Evolutionary conservation across 1,284 basidiomycete species (phyloP).

Genomic region (Naganishia sp.): DNA sequence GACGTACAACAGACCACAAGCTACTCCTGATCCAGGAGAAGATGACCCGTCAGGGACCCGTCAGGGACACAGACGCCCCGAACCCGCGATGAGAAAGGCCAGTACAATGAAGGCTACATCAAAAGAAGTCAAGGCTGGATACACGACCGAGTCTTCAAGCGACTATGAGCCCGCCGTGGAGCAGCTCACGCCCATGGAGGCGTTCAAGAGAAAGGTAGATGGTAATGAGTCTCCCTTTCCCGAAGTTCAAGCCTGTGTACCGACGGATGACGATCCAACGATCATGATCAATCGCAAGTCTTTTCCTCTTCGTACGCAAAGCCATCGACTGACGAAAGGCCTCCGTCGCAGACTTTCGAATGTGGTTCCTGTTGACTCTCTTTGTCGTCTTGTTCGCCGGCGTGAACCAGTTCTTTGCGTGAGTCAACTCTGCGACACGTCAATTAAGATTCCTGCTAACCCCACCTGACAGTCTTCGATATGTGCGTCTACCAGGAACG

Average conservation of each 20-base stretch:
- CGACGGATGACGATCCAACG: slow-evolving; percentile 39
- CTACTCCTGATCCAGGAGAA: no score
- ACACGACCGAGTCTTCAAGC: not conserved
- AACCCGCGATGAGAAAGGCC: not conserved
- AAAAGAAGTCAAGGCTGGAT: not conserved
- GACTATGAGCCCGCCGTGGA: slow-evolving; percentile 7
- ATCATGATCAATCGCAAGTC: slow-evolving; percentile 38
- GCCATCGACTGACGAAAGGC: not conserved
- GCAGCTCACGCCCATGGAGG: slow-evolving; percentile 38
- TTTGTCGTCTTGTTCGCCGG: slow-evolving; percentile 25
- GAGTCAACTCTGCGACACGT: not conserved
- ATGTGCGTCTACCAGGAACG: not conserved
- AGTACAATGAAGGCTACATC: no score
- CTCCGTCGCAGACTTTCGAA: slow-evolving; percentile 4
- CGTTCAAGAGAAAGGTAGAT: slow-evolving; percentile 37
- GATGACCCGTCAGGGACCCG: not conserved
- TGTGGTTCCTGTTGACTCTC: slow-evolving; percentile 15
- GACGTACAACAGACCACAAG: no score
- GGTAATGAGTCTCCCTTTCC: slow-evolving; percentile 42
- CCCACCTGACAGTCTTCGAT: not conserved
- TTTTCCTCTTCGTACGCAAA: no score
- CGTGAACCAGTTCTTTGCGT: slow-evolving; percentile 20
- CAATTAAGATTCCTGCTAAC: not conserved
- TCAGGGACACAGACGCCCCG: not conserved
- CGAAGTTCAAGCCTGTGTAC: slow-evolving; percentile 41